A percentile compares a stretch with the other conserved stretches of the same genome.
These are phyloP conservation scores for Stenocarpella maydis DNA, from an alignment of 2,329 filamentous ascomycete genomes.

Conservation along the genomic window DNA sequence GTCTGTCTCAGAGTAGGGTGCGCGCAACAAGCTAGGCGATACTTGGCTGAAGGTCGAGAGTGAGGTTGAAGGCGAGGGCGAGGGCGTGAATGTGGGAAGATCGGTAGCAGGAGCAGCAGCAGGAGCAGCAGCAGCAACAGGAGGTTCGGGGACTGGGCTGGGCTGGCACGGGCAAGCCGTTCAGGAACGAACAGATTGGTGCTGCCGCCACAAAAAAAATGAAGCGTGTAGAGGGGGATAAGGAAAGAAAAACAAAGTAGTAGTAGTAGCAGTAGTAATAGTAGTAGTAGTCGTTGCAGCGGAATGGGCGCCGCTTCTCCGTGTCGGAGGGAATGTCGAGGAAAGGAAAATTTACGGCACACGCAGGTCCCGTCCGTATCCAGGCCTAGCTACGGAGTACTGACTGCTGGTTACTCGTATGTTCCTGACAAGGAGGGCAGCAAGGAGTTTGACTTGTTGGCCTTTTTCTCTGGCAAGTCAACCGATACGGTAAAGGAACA, in stretches of 20 bases:
- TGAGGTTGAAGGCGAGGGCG: neutral
- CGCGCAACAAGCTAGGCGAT: conserved; percentile 5
- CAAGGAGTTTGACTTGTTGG: neutral
- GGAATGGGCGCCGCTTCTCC: neutral
- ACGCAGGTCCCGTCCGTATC: conserved; percentile 15
- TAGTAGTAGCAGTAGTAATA: too few species aligned
- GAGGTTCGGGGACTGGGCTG: neutral
- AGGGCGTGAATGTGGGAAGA: neutral
- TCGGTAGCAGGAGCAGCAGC: neutral
- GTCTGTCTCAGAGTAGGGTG: conserved; percentile 3
- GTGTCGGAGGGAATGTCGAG: neutral
- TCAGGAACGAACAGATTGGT: conserved; percentile 7
- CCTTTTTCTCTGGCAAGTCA: conserved; percentile 17
- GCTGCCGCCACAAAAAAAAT: conserved; percentile 21
- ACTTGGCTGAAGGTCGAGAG: neutral
- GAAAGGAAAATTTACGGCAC: conserved; percentile 12
- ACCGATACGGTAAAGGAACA: neutral
- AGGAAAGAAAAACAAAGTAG: neutral
- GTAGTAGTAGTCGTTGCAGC: too few species aligned
- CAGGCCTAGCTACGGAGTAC: neutral
- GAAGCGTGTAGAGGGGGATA: conserved; percentile 1
- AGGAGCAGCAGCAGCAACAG: neutral
- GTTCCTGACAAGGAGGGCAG: neutral
- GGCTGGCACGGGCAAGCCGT: conserved; percentile 22
- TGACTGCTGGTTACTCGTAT: neutral